Percentiles rank a stretch among this genome's conserved stretches.
Conservation (phyloP, 2,329 filamentous ascomycete genomes). For the Paramyrothecium sp. region DNA sequence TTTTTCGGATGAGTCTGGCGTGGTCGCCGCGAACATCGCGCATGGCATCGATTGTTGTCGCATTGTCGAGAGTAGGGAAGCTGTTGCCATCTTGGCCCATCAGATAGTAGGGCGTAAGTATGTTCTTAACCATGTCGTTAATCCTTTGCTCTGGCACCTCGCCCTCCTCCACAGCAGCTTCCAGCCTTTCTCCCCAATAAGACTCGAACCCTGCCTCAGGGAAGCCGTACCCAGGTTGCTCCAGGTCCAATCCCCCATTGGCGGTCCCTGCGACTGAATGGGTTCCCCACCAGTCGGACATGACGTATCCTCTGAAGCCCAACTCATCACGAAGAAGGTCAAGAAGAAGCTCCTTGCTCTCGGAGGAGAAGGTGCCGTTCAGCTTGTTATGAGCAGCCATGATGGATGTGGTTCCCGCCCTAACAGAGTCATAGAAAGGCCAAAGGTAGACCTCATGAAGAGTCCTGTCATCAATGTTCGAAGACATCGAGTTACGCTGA, state of each 20-base stretch:
- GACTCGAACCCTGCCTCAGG: background rate
- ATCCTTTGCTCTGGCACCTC: background rate
- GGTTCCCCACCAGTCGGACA: conserved; percentile 48
- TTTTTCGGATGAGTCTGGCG: conserved; percentile 48
- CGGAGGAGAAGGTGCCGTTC: conserved; percentile 61
- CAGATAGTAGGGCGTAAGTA: background rate
- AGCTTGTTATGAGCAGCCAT: conserved; percentile 80
- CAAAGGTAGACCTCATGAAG: conserved; percentile 65
- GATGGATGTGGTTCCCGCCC: conserved; percentile 70
- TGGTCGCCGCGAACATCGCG: conserved; percentile 24
- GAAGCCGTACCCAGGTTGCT: background rate
- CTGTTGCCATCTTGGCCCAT: background rate
- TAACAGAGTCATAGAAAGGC: conserved; percentile 16
- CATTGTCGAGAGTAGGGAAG: background rate
- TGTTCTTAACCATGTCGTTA: background rate
- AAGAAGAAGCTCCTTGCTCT: conserved; percentile 66
- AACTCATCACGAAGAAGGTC: conserved; percentile 69
- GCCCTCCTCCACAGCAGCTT: background rate
- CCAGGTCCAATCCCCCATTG: background rate
- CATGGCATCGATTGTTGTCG: background rate
- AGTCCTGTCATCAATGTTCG: conserved; percentile 63
- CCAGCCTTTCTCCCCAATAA: background rate
- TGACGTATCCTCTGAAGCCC: conserved; percentile 67
- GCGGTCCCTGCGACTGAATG: background rate
- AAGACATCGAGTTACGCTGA: conserved; percentile 55